A percentile compares a stretch with the other conserved stretches of the same genome.
These are phyloP conservation scores for Amoebophrya sp. DNA, from an alignment of 169 alveolate genomes.

Conservation along the genomic window DNA sequence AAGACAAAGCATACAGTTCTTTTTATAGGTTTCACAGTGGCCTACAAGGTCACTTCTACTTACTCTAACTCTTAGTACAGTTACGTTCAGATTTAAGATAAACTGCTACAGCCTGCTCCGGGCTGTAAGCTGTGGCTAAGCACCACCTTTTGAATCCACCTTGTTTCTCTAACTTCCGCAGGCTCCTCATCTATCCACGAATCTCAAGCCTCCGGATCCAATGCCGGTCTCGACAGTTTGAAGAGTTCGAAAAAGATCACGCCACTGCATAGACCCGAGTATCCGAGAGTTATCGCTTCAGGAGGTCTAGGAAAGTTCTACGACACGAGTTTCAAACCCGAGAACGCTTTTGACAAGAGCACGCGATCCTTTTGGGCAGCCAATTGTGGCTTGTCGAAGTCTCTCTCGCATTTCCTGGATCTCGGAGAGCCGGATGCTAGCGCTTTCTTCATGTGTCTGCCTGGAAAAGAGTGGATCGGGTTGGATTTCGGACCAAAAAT, in stretches of 20 bases:
- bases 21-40: no score
- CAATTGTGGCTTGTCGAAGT: not conserved
- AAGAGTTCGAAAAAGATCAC: not conserved
- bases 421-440: not conserved
- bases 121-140: no score
- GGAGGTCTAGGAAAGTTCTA: not conserved
- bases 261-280: not conserved
- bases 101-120: no score
- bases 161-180: no score
- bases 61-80: no score
- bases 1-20: no score
- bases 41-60: no score
- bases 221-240: no score
- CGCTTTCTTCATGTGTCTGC: not conserved
- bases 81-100: no score
- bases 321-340: not conserved
- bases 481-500: not conserved
- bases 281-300: not conserved
- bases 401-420: not conserved
- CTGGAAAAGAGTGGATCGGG: not conserved
- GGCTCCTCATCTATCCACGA: no score
- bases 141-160: no score
- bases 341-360: not conserved
- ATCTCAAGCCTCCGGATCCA: no score
- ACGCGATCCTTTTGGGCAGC: not conserved